Evolutionary conservation across 345 rosid genomes (phyloP), one percentile per base, ranked within the genome.

Genomic region (Citrus reticulata): DNA sequence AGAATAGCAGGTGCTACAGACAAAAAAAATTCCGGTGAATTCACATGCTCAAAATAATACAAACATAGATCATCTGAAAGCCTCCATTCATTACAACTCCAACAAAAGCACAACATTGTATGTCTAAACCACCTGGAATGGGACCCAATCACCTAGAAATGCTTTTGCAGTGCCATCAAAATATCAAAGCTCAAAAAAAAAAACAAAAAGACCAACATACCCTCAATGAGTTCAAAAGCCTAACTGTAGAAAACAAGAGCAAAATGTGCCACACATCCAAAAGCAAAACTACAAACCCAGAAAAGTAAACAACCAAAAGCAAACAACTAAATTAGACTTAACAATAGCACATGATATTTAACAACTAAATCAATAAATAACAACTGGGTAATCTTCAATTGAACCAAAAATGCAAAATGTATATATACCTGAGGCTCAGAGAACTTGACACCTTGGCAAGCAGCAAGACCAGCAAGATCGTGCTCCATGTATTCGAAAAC

Each of bases 401-500:
- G 30, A 13, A 42, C 11, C 29, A 49, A 76, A 57, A 34, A 25
- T 34, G 37, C 17, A n/a, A 6, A 3, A 5, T 42, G 25, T 40
- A 16, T 9, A 75, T 81, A 54, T 77, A 93, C 99, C 98, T 93
- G 99, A 84, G 99, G 84, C 81, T 90, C 91, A 27, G 88, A 85
- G 88, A 95, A 93, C 90, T 95, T 93, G 86, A 88, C 85, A 42
- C 87, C 84, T 77, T 85, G 95, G 81, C 89, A 79, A 4, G 93
- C 95, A 0, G 87, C 95, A 14, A 93, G 92, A 32, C 99, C 99
- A 1, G 99, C 72, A 66, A 95, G 93, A 90, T 95, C 99, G 75
- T 93, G 98, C 22, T 95, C 98, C 99, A 95, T 95, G 82, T 93
- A 95, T 81, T 93, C 92, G 46, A 93, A 95, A 62, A 92, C 92